Evolutionary conservation across 148 eudicot species (phyloP), one percentile per base, ranked within the genome.

Genomic region (Spergularia marina): DNA sequence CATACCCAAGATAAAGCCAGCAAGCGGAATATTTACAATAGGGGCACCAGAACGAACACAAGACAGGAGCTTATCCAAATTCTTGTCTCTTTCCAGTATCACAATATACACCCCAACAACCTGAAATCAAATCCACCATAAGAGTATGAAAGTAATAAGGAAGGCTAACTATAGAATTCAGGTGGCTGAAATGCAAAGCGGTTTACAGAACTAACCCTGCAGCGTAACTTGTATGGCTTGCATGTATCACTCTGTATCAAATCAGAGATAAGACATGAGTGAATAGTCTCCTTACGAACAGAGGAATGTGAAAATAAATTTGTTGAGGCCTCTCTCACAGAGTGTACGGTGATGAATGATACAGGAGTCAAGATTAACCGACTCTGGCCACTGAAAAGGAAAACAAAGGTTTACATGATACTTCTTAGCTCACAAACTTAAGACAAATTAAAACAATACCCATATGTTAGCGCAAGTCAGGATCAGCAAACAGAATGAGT

Each of bases 1-100:
- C 88, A 49, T 85, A 95, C 98, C 98, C 62, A 95, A 5, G 77
- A 95, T 69, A 80, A 95, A 89, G 54, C 94, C 92, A 70, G 97
- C 96, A 74, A 95, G 83, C 65, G 91, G 90, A 62, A 94, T 85
- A 56, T 79, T 81, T 52, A 82, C 77, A 21, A 68, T 41, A 65
- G 80, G 63, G 61, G 73, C 66, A 58, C 58, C 30, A 36, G 78
- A 72, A 49, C 70, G 85, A 75, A 56, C 34, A 61, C 66, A 75
- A 56, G 79, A 78, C 53, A 77, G 60, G 68, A 86, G 65, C 68
- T 61, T 78, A 78, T 74, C 82, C 68, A 74, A 30, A 44, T 63
- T 68, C 30, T 14, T 76, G 62, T 74, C 80, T 71, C 84, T 81
- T 83, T 87, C 90, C 76, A 92, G 68, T 52, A 78, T 85, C 73